A percentile compares a stretch with the other conserved stretches of the same genome.
Conservation (phyloP, 306 rosid species). For the Adenanthera pavonina region DNA sequence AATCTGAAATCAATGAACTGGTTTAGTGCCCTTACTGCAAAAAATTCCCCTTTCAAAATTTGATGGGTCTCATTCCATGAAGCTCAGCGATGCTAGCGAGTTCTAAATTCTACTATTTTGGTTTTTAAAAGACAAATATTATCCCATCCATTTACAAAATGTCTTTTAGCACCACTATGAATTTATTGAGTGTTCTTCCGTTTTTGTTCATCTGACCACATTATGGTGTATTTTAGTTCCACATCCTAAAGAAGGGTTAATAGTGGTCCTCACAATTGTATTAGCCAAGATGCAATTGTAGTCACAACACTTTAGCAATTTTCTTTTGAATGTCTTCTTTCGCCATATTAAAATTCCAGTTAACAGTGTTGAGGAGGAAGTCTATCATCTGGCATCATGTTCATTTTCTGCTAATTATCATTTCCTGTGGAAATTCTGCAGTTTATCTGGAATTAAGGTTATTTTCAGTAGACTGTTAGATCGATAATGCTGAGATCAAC, state of each 20-base stretch:
- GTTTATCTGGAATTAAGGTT: conserved; percentile 13
- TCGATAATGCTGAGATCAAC: conserved; percentile 26
- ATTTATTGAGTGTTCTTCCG: background rate
- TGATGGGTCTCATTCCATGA: background rate
- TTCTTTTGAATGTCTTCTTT: conserved; percentile 9
- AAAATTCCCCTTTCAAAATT: background rate
- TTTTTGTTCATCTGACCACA: background rate
- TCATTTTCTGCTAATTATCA: background rate
- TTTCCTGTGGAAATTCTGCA: conserved; percentile 12
- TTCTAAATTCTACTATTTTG: background rate
- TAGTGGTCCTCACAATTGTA: background rate
- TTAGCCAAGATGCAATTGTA: background rate
- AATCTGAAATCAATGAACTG: background rate
- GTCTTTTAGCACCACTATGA: background rate
- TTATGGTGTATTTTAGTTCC: conserved; percentile 26
- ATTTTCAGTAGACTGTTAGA: conserved; percentile 17
- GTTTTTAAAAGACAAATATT: background rate
- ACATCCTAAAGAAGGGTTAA: background rate
- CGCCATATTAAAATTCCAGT: background rate
- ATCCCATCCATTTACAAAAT: background rate
- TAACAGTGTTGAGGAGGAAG: conserved; percentile 4
- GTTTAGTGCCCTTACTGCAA: background rate
- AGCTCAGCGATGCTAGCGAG: background rate
- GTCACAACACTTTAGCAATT: background rate
- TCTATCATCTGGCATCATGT: background rate